phyloP scores from a whole-genome alignment of 1,284 basidiomycete genomes.

The Amylostereum areolatum region DNA sequence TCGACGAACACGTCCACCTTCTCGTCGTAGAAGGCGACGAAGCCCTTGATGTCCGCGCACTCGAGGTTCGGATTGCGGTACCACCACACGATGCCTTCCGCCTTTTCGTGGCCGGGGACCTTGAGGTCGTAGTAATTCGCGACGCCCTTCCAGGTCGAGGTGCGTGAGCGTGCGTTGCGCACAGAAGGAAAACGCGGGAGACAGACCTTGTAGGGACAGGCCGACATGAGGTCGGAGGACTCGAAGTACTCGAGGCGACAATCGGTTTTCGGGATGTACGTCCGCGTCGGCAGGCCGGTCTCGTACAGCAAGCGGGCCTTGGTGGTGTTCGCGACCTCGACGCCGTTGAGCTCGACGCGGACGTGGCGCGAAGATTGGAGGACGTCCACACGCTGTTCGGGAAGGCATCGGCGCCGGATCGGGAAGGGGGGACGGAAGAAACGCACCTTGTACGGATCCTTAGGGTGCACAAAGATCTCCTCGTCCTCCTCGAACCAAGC shows the following conservation, averaged over 20 bases:
- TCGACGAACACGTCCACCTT: conserved; percentile 4
- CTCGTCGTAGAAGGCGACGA: conserved; percentile 5
- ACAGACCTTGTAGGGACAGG: conserved; percentile 61
- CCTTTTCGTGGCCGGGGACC: background rate
- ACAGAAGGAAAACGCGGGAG: conserved; percentile 1
- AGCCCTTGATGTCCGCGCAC: conserved; percentile 3
- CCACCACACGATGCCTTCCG: conserved; percentile 5
- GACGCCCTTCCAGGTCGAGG: background rate
- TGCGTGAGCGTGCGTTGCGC: background rate
- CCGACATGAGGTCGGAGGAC: conserved; percentile 38
- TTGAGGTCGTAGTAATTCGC: conserved; percentile 5
- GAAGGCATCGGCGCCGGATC: background rate
- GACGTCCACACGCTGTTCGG: conserved; percentile 48
- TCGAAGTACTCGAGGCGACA: conserved; percentile 44
- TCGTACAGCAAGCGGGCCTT: conserved; percentile 53
- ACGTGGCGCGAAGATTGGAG: conserved; percentile 55
- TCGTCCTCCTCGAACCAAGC: conserved; percentile 69
- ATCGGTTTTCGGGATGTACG: conserved; percentile 57
- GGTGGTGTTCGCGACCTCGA: conserved; percentile 54
- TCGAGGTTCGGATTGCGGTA: conserved; percentile 3
- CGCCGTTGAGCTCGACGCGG: conserved; percentile 52
- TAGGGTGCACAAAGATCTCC: conserved; percentile 52
- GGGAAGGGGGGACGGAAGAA: background rate
- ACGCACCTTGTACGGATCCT: conserved; percentile 62
- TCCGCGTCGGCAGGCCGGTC: conserved; percentile 48